Conservation (phyloP, 352 stramenopile genomes). For the Phytophthora sp. region DNA sequence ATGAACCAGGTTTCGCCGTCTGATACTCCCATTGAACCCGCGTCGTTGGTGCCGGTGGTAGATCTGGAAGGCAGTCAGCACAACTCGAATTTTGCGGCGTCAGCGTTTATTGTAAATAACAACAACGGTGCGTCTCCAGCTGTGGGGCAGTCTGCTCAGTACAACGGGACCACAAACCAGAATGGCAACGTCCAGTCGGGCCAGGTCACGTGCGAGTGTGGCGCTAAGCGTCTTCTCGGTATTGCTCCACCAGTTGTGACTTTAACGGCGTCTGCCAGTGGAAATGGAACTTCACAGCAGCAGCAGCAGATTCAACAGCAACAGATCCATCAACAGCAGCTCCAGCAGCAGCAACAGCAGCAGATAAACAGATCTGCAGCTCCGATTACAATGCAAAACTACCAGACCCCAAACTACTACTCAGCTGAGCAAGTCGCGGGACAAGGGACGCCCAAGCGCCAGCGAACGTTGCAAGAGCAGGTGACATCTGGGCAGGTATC, state of each 20-base stretch:
- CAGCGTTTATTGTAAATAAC: constrained; percentile 11
- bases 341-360: not conserved
- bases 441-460: constrained; percentile 29
- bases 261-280: not conserved
- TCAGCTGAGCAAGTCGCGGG: constrained; percentile 11
- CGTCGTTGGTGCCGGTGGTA: constrained; percentile 5
- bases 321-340: constrained; percentile 3
- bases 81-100: constrained; percentile 10
- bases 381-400: constrained; percentile 7
- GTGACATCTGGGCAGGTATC: constrained; percentile 1
- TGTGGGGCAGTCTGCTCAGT: not conserved
- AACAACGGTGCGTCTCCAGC: constrained; percentile 1
- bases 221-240: constrained; percentile 26
- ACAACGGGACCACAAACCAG: not conserved
- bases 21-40: constrained; percentile 18
- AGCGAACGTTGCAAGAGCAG: constrained; percentile 29
- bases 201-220: constrained; percentile 32
- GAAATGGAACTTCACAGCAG: constrained; percentile 7
- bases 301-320: not conserved
- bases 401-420: constrained; percentile 14
- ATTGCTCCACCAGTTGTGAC: constrained; percentile 5
- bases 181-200: constrained; percentile 14
- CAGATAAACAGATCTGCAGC: constrained; percentile 8
- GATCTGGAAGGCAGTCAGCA: constrained; percentile 27
- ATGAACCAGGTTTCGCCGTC: constrained; percentile 35